Base-by-base conservation (phyloP, 805 yeast genomes). In the Lipomyces kockii region DNA sequence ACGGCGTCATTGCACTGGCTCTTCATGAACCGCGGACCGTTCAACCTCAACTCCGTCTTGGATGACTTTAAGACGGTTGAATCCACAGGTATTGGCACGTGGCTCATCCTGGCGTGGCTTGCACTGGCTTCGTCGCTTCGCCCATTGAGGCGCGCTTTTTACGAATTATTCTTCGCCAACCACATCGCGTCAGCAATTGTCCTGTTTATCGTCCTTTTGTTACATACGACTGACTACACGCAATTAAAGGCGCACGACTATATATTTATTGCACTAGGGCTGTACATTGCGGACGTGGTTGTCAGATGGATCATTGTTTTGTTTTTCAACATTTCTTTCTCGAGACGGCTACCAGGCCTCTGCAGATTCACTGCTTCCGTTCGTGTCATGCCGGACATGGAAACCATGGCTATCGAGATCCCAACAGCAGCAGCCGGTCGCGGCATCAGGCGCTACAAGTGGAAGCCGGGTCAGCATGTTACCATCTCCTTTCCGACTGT, bases 71-170 rank as follows among this genome's bases (percentile, higher is more conserved):
- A 62, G 9, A 66, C 64, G 7, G 64, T 73, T n/a, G 63, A 71
- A 32, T 43, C 65, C 25, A 35, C 62, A 37, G 77, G 77, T 2
- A 49, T 75, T 14, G 74, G 71, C 3, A 68, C 76, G 7, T 74
- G 70, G 64, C 57, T 65, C 12, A 43, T 74, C n/a, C 63, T 74
- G 6, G 64, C 68, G n/a, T 74, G 73, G 74, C 71, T 74, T 27
- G 70, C 73, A 20, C 39, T 74, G 7, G 17, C 60, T 17, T 63
- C 76, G 5, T 63, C 73, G 58, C 78, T 80, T 61, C 79, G 81
- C 65, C 68, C 75, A 2, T 34, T 74, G 27, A 65, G 76, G 22
- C 53, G 54, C 37, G 58, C 55, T 55, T 29, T 65, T 22, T 74
- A 71, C 61, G 75, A 74, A 56, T 60, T 74, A 14, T 74, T 74